phyloP scores from a whole-genome alignment of 352 stramenopile genomes.

The Globisporangium nunn region DNA sequence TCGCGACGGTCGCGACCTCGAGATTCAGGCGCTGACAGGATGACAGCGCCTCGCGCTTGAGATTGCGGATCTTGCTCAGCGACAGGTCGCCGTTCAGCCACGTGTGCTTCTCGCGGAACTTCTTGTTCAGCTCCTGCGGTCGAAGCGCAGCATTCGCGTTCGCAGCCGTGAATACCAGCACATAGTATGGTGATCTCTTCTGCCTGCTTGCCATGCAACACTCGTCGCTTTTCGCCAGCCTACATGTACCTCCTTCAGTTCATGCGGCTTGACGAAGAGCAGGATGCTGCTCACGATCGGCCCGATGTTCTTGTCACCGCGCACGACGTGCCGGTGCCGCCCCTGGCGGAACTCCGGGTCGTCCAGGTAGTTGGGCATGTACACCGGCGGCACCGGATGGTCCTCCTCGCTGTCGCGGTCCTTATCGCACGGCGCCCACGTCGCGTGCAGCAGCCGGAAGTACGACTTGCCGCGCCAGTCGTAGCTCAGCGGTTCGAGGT shows the following conservation, averaged over 20 bases:
- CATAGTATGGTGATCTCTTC: too few relatives aligned
- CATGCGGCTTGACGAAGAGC: constrained; percentile 92
- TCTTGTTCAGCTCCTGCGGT: constrained; percentile 90
- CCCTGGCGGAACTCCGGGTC: constrained; percentile 80
- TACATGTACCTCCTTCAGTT: constrained; percentile 85
- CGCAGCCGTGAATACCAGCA: neutral
- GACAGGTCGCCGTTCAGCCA: constrained; percentile 89
- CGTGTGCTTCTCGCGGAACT: constrained; percentile 93
- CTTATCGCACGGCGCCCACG: constrained; percentile 58
- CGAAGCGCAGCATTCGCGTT: neutral
- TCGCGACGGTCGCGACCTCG: constrained; percentile 91
- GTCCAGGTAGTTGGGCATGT: constrained; percentile 78
- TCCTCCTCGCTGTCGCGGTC: constrained; percentile 75
- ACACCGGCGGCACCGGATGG: constrained; percentile 41
- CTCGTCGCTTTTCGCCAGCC: neutral
- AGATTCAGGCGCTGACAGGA: constrained; percentile 75
- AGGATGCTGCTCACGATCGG: constrained; percentile 92
- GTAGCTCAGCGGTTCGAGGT: constrained; percentile 53
- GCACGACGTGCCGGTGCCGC: constrained; percentile 73
- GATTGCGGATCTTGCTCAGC: constrained; percentile 94
- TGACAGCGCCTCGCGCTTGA: constrained; percentile 87
- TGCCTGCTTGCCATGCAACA: too few relatives aligned
- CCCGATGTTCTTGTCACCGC: constrained; percentile 85
- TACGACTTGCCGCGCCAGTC: constrained; percentile 86
- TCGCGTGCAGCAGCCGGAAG: constrained; percentile 75